Base-by-base conservation (phyloP, 129 eudicot genomes). In the Logfia minima region DNA sequence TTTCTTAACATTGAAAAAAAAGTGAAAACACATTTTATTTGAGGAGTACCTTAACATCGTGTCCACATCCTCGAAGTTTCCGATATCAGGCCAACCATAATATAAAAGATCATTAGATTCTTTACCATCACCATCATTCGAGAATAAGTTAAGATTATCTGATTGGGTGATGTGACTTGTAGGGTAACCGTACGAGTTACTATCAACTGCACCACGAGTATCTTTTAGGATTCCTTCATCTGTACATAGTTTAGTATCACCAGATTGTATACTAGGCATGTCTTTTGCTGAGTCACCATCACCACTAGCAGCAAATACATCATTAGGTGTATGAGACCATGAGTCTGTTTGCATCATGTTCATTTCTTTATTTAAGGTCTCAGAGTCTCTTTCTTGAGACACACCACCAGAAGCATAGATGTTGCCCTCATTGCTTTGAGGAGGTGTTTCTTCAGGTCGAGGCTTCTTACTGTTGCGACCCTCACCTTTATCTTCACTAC, bases 1-100 rank as follows among this genome's bases (percentile, higher is more conserved):
- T 39, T n/a, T 53, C n/a, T 75, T 32, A 22, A 32, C 67, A 72
- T 22, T 5, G 28, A 16, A 26, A 48, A 29, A 77, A 68, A 48
- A 6, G 7, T 39, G 67, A 77, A 37, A n/a, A n/a, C 51, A 43
- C 52, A 28, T 78, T 45, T 29, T 28, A 63, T 59, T 22, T 66
- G 69, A 48, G 73, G 18, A 24, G 72, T 82, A 94, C 99, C 99
- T 89, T 77, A 94, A 85, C 90, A 94, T 91, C 82, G 82, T 80
- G 88, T 89, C 98, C 71, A 94, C 89, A 29, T 94, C 99, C 82
- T 94, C 99, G 82, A 94, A 91, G 81, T 86, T 89, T 60, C 89
- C 94, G 21, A 86, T 83, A 43, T 91, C 96, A 81, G 96, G 86
- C 99, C 96, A 94, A 23, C 76, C 85, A 79, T 87, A 91, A 56